Evolutionary conservation across 768 basidiomycete genomes (phyloP).

Genomic region (Panellus pusillus): DNA sequence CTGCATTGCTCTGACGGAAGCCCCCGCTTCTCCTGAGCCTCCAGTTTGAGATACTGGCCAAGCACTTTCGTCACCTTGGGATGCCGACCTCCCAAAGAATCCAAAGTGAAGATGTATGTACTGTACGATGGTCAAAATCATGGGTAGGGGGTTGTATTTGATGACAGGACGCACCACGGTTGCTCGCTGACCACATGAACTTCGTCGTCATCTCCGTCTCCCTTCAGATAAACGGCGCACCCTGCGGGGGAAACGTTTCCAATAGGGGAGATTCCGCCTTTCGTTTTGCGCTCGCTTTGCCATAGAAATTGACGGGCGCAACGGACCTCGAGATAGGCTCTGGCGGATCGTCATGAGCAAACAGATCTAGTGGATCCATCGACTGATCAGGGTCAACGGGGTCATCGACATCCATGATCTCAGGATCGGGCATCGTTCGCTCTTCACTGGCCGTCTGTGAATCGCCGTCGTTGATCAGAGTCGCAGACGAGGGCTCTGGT

Average conservation of each 20-base stretch:
- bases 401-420: slow-evolving; percentile 6
- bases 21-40: slow-evolving; percentile 73
- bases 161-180: slow-evolving; percentile 7
- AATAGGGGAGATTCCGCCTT: slow-evolving; percentile 7
- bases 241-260: slow-evolving; percentile 3
- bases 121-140: slow-evolving; percentile 35
- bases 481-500: neutral
- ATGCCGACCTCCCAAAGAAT: slow-evolving; percentile 83
- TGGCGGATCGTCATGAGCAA: neutral
- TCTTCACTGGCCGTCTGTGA: slow-evolving; percentile 11
- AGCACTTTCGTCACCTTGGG: slow-evolving; percentile 62
- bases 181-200: slow-evolving; percentile 29
- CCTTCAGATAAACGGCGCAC: slow-evolving; percentile 4
- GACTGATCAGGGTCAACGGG: slow-evolving; percentile 9
- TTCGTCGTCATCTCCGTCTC: slow-evolving; percentile 21
- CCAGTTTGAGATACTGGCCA: slow-evolving; percentile 64
- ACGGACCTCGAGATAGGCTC: neutral
- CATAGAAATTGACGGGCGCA: slow-evolving; percentile 8
- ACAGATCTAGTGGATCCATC: slow-evolving; percentile 7
- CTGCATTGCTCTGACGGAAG: slow-evolving; percentile 31
- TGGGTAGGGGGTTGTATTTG: neutral
- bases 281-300: slow-evolving; percentile 16
- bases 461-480: neutral
- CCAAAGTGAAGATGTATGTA: slow-evolving; percentile 83
- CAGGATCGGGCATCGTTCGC: neutral